Evolutionary conservation across 1,284 basidiomycete genomes (phyloP), one percentile per base, ranked within the genome.

Genomic region (Rhizoctonia solani): DNA sequence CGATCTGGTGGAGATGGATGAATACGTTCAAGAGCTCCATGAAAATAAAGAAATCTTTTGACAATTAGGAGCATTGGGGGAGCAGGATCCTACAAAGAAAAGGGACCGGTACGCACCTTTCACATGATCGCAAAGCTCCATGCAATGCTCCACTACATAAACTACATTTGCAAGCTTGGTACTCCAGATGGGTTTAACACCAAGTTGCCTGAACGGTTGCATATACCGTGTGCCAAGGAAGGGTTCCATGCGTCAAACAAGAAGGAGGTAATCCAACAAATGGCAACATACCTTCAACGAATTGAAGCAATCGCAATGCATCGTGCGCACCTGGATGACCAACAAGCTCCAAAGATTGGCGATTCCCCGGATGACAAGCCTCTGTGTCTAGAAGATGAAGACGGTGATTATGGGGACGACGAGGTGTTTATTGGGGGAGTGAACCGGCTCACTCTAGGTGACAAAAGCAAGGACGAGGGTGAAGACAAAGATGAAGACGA

Each of bases 61-160:
- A 5, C 66, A 69, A 0, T 71, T 75, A 4, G 74, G 75, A 1
- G 70, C 74, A 27, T 69, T 73, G 16, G 42, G 37, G 8, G 9
- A 4, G 32, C 11, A 34, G 11, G 21, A 21, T 25, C n/a, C 14
- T 11, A 49, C n/a, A 49, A 25, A 21, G 46, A 21, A 27, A 4
- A 44, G 8, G 1, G 16, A 58, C 8, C n/a, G 30, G 25, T 34
- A 13, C n/a, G n/a, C n/a, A n/a, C n/a, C 9, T 79, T 81, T 72
- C 77, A 79, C 59, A 47, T 46, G 11, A 77, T 81, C 32, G 76
- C 75, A 0, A 81, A 81, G 65, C 29, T 80, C 1, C 79, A 80
- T 54, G 70, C 72, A 11, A 70, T 80, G 1, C 19, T 61, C 6
- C 68, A 70, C 27, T 72, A 69, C 47, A 23, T 29, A 14, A 30